These are phyloP conservation scores for Fusarium phyllophilum DNA, from an alignment of 2,329 filamentous ascomycete genomes.

Conservation along the genomic window DNA sequence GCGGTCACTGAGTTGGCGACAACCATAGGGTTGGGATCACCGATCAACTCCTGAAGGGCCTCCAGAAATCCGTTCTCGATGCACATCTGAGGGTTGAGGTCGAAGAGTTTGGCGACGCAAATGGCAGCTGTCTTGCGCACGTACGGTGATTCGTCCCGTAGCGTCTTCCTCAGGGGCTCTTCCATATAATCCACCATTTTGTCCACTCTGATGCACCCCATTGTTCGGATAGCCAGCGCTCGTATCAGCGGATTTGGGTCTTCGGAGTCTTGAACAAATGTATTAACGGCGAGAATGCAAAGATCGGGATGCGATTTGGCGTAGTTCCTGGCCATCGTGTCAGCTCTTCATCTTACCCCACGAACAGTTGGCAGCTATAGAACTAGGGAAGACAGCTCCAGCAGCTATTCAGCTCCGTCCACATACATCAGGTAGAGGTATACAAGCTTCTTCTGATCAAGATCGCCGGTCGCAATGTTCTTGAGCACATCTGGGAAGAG, in stretches of 20 bases:
- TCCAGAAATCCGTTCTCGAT: slow-evolving; percentile 97
- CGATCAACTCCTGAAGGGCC: slow-evolving; percentile 92
- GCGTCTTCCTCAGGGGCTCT: slow-evolving; percentile 92
- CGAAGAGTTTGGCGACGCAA: slow-evolving; percentile 97
- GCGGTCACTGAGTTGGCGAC: slow-evolving; percentile 97
- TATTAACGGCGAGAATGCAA: slow-evolving; percentile 98
- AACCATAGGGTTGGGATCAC: slow-evolving; percentile 98
- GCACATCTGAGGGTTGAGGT: slow-evolving; percentile 90
- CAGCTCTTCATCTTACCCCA: slow-evolving; percentile 12
- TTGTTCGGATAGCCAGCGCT: slow-evolving; percentile 94
- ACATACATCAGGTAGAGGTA: slow-evolving; percentile 96
- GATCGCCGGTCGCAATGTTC: slow-evolving; percentile 93
- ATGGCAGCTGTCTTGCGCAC: slow-evolving; percentile 98
- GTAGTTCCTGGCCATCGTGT: slow-evolving; percentile 79
- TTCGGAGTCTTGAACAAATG: slow-evolving; percentile 98
- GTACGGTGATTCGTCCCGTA: slow-evolving; percentile 97
- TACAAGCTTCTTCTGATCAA: slow-evolving; percentile 99
- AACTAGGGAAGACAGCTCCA: neutral
- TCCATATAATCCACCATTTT: slow-evolving; percentile 99
- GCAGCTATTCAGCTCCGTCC: neutral
- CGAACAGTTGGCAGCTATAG: slow-evolving; percentile 3
- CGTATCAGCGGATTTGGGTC: slow-evolving; percentile 96
- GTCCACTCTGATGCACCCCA: slow-evolving; percentile 98
- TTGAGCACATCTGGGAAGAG: slow-evolving; percentile 98
- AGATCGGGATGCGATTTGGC: slow-evolving; percentile 98